phyloP scores from a whole-genome alignment of 192 early-diverging fungal genomes.

The Backusella circina region DNA sequence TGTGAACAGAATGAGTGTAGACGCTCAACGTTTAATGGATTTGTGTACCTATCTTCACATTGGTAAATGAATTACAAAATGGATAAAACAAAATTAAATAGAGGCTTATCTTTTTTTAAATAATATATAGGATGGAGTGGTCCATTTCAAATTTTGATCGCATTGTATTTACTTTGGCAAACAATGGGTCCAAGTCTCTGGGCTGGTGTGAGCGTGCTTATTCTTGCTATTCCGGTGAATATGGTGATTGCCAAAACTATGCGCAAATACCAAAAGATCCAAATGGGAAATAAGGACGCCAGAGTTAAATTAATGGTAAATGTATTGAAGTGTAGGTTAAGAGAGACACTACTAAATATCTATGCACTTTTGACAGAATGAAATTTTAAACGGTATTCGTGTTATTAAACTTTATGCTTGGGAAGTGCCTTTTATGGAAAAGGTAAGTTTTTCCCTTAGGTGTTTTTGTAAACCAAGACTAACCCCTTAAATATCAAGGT shows the following conservation, averaged over 20 bases:
- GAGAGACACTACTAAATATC: slow-evolving; percentile 14
- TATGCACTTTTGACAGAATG: slow-evolving; percentile 47
- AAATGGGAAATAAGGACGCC: slow-evolving; percentile 85
- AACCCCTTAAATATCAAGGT: slow-evolving; percentile 28
- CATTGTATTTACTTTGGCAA: slow-evolving; percentile 11
- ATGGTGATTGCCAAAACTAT: slow-evolving; percentile 58
- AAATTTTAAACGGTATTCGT: slow-evolving; percentile 85
- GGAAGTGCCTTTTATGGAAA: slow-evolving; percentile 77
- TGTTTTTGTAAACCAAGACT: neutral
- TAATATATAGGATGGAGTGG: slow-evolving; percentile 15
- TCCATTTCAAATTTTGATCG: slow-evolving; percentile 18
- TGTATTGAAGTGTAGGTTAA: neutral
- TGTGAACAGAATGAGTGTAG: slow-evolving; percentile 63
- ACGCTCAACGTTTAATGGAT: slow-evolving; percentile 60
- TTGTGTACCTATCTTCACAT: slow-evolving; percentile 71
- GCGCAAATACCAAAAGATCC: slow-evolving; percentile 66
- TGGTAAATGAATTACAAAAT: neutral
- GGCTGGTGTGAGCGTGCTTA: slow-evolving; percentile 82
- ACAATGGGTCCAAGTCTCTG: slow-evolving; percentile 80
- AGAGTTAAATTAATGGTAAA: slow-evolving; percentile 50
- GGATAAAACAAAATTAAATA: slow-evolving; percentile 34
- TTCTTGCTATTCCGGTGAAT: slow-evolving; percentile 80
- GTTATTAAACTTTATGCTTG: slow-evolving; percentile 97
- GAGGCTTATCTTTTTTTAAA: slow-evolving; percentile 53
- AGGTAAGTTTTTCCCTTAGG: slow-evolving; percentile 47